Percentiles rank a stretch among this genome's conserved stretches.
These are phyloP conservation scores for Rehmannia glutinosa DNA, from an alignment of 257 asterid genomes.

Conservation along the genomic window DNA sequence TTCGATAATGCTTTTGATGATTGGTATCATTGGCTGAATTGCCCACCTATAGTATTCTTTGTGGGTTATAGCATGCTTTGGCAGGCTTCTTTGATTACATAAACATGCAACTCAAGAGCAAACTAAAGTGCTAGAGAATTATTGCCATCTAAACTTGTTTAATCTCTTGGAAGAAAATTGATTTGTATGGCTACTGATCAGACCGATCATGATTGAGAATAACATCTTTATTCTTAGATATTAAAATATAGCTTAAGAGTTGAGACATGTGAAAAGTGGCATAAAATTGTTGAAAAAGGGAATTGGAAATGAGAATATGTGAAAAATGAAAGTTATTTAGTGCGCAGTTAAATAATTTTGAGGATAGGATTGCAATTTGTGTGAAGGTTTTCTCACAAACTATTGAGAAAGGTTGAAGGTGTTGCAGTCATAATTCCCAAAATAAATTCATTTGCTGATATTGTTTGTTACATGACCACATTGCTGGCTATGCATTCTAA, in stretches of 20 bases:
- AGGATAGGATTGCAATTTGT: not conserved
- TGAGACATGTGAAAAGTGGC: not conserved
- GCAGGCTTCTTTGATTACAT: not conserved
- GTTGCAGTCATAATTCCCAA: not conserved
- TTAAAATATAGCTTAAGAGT: not conserved
- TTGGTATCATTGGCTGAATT: constrained; percentile 6
- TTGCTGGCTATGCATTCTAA: not conserved
- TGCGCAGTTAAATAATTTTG: not conserved
- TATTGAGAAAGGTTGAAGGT: not conserved
- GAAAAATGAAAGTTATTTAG: not conserved
- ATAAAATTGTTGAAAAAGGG: not conserved
- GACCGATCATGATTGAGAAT: not conserved
- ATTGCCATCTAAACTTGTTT: not conserved
- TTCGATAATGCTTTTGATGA: not conserved
- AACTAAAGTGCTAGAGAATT: not conserved
- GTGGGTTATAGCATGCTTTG: not conserved
- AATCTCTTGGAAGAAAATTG: not conserved
- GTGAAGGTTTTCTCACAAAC: not conserved
- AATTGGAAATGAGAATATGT: not conserved
- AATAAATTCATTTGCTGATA: not conserved
- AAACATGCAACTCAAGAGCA: not conserved
- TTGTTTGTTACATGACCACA: not conserved
- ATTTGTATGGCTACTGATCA: no score
- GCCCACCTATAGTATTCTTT: not conserved
- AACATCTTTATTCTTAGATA: not conserved